Evolutionary conservation across 305 asterid genomes (phyloP).

Genomic region (Solanum hybrid): DNA sequence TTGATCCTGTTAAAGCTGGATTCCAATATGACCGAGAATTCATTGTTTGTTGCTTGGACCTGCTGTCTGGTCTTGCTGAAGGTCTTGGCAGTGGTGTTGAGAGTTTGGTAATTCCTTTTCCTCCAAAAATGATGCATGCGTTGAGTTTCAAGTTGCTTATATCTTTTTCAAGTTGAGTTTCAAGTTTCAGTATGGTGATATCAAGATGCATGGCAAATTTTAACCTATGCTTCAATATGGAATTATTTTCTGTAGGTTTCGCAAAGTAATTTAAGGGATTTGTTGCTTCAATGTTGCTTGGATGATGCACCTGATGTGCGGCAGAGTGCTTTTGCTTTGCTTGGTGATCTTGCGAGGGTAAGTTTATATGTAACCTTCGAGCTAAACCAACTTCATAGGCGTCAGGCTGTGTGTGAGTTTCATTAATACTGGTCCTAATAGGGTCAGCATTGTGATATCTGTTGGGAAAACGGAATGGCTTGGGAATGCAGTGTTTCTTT

Average conservation of each 20-base stretch:
- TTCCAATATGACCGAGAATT: constrained; percentile 83
- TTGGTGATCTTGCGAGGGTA: constrained; percentile 97
- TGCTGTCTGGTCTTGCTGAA: constrained; percentile 89
- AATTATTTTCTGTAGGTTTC: constrained; percentile 48
- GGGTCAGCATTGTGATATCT: not conserved
- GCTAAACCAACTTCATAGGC: not conserved
- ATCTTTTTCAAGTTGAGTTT: not conserved
- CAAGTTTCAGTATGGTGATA: not conserved
- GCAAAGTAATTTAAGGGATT: constrained; percentile 81
- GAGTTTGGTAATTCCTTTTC: constrained; percentile 56
- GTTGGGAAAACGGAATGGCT: not conserved
- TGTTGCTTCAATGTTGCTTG: constrained; percentile 92
- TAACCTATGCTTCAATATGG: not conserved
- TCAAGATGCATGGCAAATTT: not conserved
- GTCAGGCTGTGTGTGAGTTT: constrained; percentile 5
- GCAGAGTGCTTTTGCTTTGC: constrained; percentile 98
- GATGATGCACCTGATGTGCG: constrained; percentile 90
- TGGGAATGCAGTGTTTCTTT: not conserved
- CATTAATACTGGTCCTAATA: not conserved
- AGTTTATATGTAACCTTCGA: constrained; percentile 19
- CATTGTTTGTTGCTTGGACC: constrained; percentile 85
- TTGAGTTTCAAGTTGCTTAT: not conserved
- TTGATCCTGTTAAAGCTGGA: constrained; percentile 70
- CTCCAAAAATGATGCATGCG: not conserved
- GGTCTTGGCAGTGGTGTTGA: constrained; percentile 91